These are phyloP conservation scores for Sungouiozyma ichnusensis DNA, from an alignment of 805 yeast species.

Conservation along the genomic window DNA sequence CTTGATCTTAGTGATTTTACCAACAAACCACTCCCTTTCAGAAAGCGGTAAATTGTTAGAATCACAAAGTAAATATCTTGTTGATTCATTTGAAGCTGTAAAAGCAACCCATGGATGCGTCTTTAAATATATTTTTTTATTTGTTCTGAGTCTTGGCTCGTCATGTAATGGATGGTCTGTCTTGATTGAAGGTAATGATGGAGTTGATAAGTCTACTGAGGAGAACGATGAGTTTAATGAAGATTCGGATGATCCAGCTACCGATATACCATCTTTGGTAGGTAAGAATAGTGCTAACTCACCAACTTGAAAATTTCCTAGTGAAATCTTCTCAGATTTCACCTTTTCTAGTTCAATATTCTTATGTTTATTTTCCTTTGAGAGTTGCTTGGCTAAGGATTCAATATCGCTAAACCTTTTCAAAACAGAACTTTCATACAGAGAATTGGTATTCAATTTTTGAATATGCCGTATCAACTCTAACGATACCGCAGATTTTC, in stretches of 20 bases:
- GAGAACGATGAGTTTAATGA: conserved; percentile 28
- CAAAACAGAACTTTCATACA: conserved; percentile 39
- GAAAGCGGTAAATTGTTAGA: conserved; percentile 6
- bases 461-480: conserved; percentile 10
- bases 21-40: conserved; percentile 74
- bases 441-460: conserved; percentile 19
- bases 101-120: conserved; percentile 86
- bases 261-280: conserved; percentile 37
- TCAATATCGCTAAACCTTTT: conserved; percentile 86
- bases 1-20: conserved; percentile 49
- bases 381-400: conserved; percentile 72
- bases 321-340: conserved; percentile 43
- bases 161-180: not conserved
- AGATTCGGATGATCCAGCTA: conserved; percentile 13
- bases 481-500: not conserved
- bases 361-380: conserved; percentile 41
- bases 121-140: conserved; percentile 7
- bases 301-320: conserved; percentile 55
- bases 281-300: conserved; percentile 83
- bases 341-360: conserved; percentile 20
- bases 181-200: conserved; percentile 19
- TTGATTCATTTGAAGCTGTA: conserved; percentile 63
- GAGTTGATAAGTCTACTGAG: conserved; percentile 27
- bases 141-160: conserved; percentile 3
- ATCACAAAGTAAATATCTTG: conserved; percentile 60